Evolutionary conservation across 2,329 filamentous ascomycete genomes (phyloP).

Genomic region (Ceratocystis cubensis): DNA sequence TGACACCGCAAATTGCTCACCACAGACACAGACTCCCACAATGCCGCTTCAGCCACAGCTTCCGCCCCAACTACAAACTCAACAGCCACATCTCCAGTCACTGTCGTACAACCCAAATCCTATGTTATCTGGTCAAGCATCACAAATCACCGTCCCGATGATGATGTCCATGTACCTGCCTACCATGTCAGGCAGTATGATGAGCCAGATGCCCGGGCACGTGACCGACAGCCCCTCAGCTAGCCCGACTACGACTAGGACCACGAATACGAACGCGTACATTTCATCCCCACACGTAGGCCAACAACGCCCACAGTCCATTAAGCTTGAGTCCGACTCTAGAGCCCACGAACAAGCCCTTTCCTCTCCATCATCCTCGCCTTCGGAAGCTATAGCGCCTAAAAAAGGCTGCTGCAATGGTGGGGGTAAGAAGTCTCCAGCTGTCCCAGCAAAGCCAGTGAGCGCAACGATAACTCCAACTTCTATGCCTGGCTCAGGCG

Average conservation of each 20-base stretch:
- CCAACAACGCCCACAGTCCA: constrained; percentile 20
- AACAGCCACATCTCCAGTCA: constrained; percentile 18
- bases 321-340: constrained; percentile 14
- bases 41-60: constrained; percentile 24
- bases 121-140: constrained; percentile 13
- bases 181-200: constrained; percentile 15
- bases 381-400: constrained; percentile 6
- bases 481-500: neutral
- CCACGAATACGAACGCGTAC: constrained; percentile 13
- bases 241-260: neutral
- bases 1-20: constrained; percentile 25
- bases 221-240: constrained; percentile 9
- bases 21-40: neutral
- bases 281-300: constrained; percentile 22
- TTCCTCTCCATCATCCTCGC: neutral
- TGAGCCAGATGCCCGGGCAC: constrained; percentile 11
- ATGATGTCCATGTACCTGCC: constrained; percentile 16
- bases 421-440: constrained; percentile 15
- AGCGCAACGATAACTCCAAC: neutral
- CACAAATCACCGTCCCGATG: constrained; percentile 18
- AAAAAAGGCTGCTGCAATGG: constrained; percentile 24
- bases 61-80: constrained; percentile 23
- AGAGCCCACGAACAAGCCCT: constrained; percentile 4
- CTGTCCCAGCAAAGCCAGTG: neutral
- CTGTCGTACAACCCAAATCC: neutral